These are phyloP conservation scores for Trametes hirsuta DNA, from an alignment of 1,284 basidiomycete species.

Conservation along the genomic window DNA sequence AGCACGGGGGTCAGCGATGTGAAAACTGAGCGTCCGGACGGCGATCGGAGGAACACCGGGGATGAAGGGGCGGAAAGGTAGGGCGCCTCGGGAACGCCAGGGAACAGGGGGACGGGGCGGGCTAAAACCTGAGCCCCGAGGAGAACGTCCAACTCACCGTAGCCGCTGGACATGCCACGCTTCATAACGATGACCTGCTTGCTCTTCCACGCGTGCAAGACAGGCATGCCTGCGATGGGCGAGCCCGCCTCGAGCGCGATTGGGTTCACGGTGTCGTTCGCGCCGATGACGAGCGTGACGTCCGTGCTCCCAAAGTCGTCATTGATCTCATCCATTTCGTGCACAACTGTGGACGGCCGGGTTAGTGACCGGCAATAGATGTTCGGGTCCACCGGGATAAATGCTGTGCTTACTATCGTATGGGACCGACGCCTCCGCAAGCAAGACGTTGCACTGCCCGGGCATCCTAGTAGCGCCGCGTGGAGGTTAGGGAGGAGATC, in stretches of 20 bases:
- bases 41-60: too few relatives aligned
- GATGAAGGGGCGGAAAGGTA: too few relatives aligned
- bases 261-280: constrained; percentile 90
- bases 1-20: too few relatives aligned
- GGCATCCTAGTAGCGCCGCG: constrained; percentile 62
- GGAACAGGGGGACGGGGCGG: neutral
- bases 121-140: neutral
- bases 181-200: constrained; percentile 92
- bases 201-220: constrained; percentile 88
- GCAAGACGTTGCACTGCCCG: constrained; percentile 84
- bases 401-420: constrained; percentile 72
- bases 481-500: neutral
- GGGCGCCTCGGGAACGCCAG: too few relatives aligned
- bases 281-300: constrained; percentile 82
- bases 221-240: constrained; percentile 87
- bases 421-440: constrained; percentile 86
- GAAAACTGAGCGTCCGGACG: too few relatives aligned
- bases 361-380: neutral
- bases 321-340: constrained; percentile 93
- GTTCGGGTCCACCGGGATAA: constrained; percentile 1
- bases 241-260: constrained; percentile 86
- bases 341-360: constrained; percentile 58
- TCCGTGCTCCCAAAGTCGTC: constrained; percentile 87
- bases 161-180: constrained; percentile 82
- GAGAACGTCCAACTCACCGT: constrained; percentile 51